These are phyloP conservation scores for Davidsoniella eucalypti DNA, from an alignment of 2,329 filamentous ascomycete species.

Conservation along the genomic window DNA sequence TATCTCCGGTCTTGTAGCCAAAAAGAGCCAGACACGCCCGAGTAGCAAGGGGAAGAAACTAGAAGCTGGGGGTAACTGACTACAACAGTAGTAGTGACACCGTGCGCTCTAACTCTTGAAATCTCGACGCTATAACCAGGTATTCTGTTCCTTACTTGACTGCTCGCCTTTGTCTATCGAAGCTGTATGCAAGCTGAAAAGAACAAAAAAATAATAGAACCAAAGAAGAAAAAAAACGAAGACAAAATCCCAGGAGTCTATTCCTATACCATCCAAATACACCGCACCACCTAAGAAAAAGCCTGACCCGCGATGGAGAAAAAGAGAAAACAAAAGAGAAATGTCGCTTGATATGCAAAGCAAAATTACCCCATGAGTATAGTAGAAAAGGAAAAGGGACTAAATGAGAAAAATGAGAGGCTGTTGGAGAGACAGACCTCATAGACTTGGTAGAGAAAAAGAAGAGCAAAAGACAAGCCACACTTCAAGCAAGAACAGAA, in stretches of 20 bases:
- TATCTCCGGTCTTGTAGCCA: no score
- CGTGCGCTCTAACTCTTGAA: no score
- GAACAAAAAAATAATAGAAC: background rate
- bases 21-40: no score
- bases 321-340: no score
- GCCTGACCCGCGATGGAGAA: no score
- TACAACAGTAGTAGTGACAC: no score
- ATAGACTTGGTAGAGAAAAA: background rate
- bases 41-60: background rate
- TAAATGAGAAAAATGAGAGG: background rate
- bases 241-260: background rate
- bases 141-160: no score
- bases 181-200: no score
- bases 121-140: background rate
- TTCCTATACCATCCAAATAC: background rate
- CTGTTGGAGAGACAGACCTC: no score
- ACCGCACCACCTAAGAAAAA: no score
- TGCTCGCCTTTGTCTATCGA: no score
- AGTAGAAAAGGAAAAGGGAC: constrained; percentile 1
- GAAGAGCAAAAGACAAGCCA: constrained; percentile 4
- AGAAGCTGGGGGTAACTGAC: background rate
- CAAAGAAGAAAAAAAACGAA: constrained; percentile 7
- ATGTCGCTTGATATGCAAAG: background rate
- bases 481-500: constrained; percentile 3
- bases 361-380: background rate